phyloP scores from a whole-genome alignment of 768 basidiomycete genomes.

The Agrocybe praecox region DNA sequence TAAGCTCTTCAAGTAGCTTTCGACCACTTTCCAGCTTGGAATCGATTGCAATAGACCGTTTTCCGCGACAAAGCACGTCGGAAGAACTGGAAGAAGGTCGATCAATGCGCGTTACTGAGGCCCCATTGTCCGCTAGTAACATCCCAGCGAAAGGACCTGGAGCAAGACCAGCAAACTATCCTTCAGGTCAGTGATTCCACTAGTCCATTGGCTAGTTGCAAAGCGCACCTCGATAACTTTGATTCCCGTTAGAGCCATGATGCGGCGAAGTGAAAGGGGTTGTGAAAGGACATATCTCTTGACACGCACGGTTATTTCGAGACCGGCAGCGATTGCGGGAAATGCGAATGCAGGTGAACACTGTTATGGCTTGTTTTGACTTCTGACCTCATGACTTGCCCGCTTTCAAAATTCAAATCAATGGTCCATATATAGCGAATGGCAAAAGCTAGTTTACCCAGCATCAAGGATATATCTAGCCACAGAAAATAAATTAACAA shows the following conservation, averaged over 20 bases:
- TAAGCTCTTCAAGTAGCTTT: conserved; percentile 55
- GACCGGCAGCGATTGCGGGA: conserved; percentile 4
- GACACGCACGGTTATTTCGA: conserved; percentile 19
- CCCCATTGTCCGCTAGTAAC: conserved; percentile 79
- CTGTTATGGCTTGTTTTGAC: conserved; percentile 22
- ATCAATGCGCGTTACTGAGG: conserved; percentile 77
- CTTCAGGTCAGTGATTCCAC: neutral
- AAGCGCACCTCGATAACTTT: conserved; percentile 51
- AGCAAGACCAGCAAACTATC: conserved; percentile 79
- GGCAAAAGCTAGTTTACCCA: too few relatives aligned
- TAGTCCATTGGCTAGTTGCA: neutral
- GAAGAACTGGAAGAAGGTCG: conserved; percentile 43
- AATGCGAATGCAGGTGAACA: neutral
- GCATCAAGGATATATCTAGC: too few relatives aligned
- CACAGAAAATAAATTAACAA: too few relatives aligned
- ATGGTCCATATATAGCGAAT: too few relatives aligned
- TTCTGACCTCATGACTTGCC: conserved; percentile 21
- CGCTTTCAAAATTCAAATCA: too few relatives aligned
- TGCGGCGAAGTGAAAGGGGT: neutral
- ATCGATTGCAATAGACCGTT: conserved; percentile 75
- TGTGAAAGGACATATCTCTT: conserved; percentile 9
- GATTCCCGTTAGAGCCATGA: conserved; percentile 48
- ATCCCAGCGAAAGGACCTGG: conserved; percentile 83
- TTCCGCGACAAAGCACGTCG: conserved; percentile 69
- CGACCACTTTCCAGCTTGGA: conserved; percentile 63